A percentile compares a stretch with the other conserved stretches of the same genome.
Evolutionary conservation across 2,329 filamentous ascomycete species (phyloP).

Genomic region (Apiospora saccharicola): DNA sequence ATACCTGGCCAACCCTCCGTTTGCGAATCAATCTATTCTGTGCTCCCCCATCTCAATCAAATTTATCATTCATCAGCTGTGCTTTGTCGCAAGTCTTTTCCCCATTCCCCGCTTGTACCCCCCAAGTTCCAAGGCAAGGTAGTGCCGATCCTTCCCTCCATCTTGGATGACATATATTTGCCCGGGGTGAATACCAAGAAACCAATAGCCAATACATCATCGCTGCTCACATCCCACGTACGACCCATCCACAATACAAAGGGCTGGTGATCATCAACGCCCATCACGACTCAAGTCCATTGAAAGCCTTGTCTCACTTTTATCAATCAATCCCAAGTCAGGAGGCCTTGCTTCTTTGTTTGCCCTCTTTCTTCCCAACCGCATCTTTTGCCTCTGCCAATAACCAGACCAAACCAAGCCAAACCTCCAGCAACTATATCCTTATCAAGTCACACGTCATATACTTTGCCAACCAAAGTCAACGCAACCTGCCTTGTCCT

Average conservation of each 20-base stretch:
- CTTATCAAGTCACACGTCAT: background rate
- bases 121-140: background rate
- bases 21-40: background rate
- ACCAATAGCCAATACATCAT: conserved; percentile 24
- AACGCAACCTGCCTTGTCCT: background rate
- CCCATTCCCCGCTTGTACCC: conserved; percentile 15
- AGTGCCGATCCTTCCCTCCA: conserved; percentile 11
- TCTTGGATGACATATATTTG: conserved; percentile 23
- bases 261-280: conserved; percentile 16
- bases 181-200: conserved; percentile 13
- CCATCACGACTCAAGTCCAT: conserved; percentile 19
- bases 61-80: background rate
- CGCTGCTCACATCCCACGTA: conserved; percentile 23
- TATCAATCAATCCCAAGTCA: conserved; percentile 26
- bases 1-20: background rate
- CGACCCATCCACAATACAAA: conserved; percentile 8
- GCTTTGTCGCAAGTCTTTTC: background rate
- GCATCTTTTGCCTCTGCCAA: background rate
- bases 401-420: background rate
- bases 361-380: conserved; percentile 1
- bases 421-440: background rate
- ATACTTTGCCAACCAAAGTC: conserved; percentile 12
- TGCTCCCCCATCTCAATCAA: conserved; percentile 13
- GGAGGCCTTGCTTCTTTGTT: conserved; percentile 13
- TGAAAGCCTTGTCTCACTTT: conserved; percentile 28